Conservation (phyloP, 176 grass and related monocot species). For the Saccharum spontaneum region DNA sequence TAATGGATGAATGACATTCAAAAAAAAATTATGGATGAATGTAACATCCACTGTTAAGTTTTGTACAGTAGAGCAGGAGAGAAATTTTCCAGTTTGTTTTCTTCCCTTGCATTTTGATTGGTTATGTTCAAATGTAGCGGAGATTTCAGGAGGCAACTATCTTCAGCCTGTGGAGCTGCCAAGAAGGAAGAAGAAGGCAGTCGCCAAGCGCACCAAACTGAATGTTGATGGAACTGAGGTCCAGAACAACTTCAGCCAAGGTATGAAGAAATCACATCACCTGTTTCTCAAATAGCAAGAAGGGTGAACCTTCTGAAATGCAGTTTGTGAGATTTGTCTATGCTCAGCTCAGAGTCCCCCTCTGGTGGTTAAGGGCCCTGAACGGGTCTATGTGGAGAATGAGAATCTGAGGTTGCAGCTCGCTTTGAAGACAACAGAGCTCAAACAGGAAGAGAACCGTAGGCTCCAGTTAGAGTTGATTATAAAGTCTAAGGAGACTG, state of each 20-base stretch:
- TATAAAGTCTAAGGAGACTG: conserved; percentile 3
- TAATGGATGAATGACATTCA: too few species aligned
- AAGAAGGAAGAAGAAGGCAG: background rate
- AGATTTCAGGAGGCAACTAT: background rate
- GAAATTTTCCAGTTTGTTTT: background rate
- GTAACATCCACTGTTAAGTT: background rate
- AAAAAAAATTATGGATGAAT: too few species aligned
- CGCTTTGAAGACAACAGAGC: background rate
- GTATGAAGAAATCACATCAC: background rate
- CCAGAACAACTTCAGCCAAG: background rate
- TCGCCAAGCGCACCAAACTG: background rate
- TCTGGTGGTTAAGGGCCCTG: background rate
- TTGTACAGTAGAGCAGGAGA: background rate
- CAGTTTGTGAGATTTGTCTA: background rate
- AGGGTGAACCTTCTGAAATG: background rate
- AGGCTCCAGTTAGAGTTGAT: conserved; percentile 22
- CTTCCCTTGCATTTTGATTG: background rate
- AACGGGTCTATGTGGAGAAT: background rate
- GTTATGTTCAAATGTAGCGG: background rate
- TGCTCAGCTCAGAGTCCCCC: background rate
- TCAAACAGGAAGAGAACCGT: background rate
- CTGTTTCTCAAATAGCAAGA: background rate
- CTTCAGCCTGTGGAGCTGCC: background rate
- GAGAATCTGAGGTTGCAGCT: conserved; percentile 16
- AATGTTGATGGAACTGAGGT: background rate